These are phyloP conservation scores for Colletotrichum orbiculare DNA, from an alignment of 2,329 filamentous ascomycete genomes.

Conservation along the genomic window DNA sequence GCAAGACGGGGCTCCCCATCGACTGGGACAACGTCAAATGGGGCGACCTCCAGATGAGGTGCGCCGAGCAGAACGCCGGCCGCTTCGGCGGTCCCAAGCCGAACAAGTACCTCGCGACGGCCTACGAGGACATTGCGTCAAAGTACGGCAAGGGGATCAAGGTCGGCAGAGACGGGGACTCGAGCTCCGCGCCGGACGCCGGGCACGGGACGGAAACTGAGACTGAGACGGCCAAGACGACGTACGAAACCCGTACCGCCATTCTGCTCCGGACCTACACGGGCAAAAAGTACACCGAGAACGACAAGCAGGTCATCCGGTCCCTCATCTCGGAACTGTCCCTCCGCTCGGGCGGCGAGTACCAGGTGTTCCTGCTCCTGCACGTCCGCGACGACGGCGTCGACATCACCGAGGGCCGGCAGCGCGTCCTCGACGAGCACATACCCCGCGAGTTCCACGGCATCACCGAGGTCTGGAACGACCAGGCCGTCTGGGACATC, in stretches of 20 bases:
- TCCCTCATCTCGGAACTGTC: slow-evolving; percentile 82
- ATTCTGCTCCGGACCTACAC: slow-evolving; percentile 81
- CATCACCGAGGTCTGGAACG: slow-evolving; percentile 81
- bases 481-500: slow-evolving; percentile 77
- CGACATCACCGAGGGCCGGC: slow-evolving; percentile 68
- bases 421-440: slow-evolving; percentile 67
- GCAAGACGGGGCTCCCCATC: slow-evolving; percentile 56
- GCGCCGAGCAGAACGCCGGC: slow-evolving; percentile 72
- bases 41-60: slow-evolving; percentile 77
- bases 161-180: slow-evolving; percentile 11
- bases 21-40: slow-evolving; percentile 76
- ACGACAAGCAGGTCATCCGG: slow-evolving; percentile 82
- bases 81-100: slow-evolving; percentile 64
- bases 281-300: slow-evolving; percentile 79
- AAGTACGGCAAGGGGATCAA: slow-evolving; percentile 23
- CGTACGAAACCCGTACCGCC: slow-evolving; percentile 66
- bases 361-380: slow-evolving; percentile 82
- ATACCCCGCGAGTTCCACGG: slow-evolving; percentile 77
- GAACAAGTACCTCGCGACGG: slow-evolving; percentile 55
- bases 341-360: slow-evolving; percentile 81
- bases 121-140: slow-evolving; percentile 44
- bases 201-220: slow-evolving; percentile 11
- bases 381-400: slow-evolving; percentile 76
- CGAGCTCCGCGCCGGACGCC: too few species aligned
- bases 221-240: slow-evolving; percentile 6